Base-by-base conservation (phyloP, 768 basidiomycete genomes). In the Russula dissimulans region DNA sequence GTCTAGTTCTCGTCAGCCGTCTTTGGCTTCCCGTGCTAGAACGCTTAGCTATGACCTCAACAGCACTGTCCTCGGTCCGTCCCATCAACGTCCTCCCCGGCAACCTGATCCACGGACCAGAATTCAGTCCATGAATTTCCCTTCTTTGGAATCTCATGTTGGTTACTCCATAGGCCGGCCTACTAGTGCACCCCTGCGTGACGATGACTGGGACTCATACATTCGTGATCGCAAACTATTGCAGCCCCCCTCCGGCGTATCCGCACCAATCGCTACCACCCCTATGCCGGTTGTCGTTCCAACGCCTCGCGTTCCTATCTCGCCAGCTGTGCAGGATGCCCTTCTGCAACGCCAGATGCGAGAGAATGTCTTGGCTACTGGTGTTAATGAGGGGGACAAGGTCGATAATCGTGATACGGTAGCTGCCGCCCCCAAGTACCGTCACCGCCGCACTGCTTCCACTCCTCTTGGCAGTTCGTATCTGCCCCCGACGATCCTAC, bases 121-220 rank as follows among this genome's bases (percentile, higher is more conserved):
- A 32, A 79, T 81, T n/a, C 79, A 83, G 62, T 91, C 87, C 9
- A 81, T 91, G 85, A 88, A 88, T 63, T 68, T 86, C 51, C 77
- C 80, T 14, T 73, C 75, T 51, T 69, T 81, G 44, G 71, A 76
- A 53, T 67, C 75, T 26, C 59, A 69, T 36, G 66, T 79, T 15
- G 80, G 80, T 14, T 79, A 80, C 56, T 76, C 83, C 1, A 83
- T 87, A 56, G 78, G 78, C 57, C 79, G 88, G 42, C 87, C 89
- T 15, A 85, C 82, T 0, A 89, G 87, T 66, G 85, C 78, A 5
- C 87, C 88, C n/a, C 72, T 88, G 43, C 81, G 79, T 51, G 83
- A 88, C 45, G 78, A 81, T n/a, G 85, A 89, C 64, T 97, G 93
- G 93, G 88, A 95, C 63, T 73, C 80, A 46, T 95, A 97, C 70